Evolutionary conservation across 164 flowering plant species (phyloP), one percentile per base, ranked within the genome.

Genomic region (Vitis labrusca): DNA sequence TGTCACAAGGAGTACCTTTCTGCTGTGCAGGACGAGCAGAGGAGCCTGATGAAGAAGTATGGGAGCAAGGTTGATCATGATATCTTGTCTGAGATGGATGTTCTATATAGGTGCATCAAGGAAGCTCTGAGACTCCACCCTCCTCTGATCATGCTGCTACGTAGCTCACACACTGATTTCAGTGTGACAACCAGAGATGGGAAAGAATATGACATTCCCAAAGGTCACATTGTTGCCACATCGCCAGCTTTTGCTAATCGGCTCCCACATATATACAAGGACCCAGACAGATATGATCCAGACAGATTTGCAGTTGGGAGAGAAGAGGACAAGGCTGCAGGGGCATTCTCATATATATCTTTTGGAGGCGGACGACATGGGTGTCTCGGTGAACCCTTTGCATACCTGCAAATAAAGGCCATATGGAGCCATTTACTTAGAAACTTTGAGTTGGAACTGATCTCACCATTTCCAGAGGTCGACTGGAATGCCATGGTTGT

Each of bases 401-500:
- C 99, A 3, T 92, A 94, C 77, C 78, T 94, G 75, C 98, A 92
- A 75, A 92, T 94, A 44, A 94, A 92, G 81, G 98, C 98, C 6
- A 89, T 92, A 62, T 94, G 99, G 99, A 91, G 89, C 75, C 98
- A 92, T 77, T 73, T 94, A 76, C 70, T 92, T 63, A 86, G 98
- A 66, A 92, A 92, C 63, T 94, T 94, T 69, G 98, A 94, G 68
- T 56, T 94, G 53, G 94, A 94, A 78, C 83, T 92, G 62, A 50
- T 85, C 11, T 92, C 97, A 12, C 97, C 98, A 6, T 94, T 94
- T 67, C 98, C 97, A 9, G 98, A 94, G 81, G 89, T 84, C 14
- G 97, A 94, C 67, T 92, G 99, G 99, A 94, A 94, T 79, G 99
- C 98, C 51, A 91, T 91, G 97, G 98, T 94, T 37, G 99, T 94